phyloP scores from a whole-genome alignment of 371 early-diverging fungal genomes.

The Basidiobolus heterosporus region DNA sequence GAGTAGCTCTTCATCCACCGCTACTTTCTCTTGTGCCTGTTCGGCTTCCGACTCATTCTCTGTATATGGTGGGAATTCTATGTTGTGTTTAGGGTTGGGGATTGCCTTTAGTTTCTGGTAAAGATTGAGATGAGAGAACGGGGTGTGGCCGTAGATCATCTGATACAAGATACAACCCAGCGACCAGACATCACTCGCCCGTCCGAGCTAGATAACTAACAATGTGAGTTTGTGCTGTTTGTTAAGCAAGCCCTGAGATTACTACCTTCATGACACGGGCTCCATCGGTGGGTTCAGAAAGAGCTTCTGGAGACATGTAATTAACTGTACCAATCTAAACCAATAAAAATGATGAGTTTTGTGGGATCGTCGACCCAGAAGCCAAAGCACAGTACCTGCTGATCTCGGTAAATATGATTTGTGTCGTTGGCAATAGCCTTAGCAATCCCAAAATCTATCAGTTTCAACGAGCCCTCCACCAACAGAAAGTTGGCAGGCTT shows the following conservation, averaged over 20 bases:
- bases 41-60: background rate
- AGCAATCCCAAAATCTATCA: conserved; percentile 99
- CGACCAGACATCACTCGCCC: conserved; percentile 90
- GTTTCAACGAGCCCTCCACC: conserved; percentile 47
- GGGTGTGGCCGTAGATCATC: conserved; percentile 81
- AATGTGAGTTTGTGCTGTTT: background rate
- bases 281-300: conserved; percentile 16
- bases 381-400: conserved; percentile 36
- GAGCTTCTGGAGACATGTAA: conserved; percentile 95
- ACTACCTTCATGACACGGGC: conserved; percentile 16
- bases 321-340: conserved; percentile 74
- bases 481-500: conserved; percentile 10
- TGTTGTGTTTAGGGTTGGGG: conserved; percentile 37
- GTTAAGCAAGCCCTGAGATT: background rate
- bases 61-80: conserved; percentile 25
- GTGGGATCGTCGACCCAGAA: background rate
- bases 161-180: conserved; percentile 94
- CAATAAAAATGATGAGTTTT: background rate
- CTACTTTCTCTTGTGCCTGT: conserved; percentile 2
- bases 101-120: conserved; percentile 53
- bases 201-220: conserved; percentile 26
- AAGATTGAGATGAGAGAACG: conserved; percentile 57
- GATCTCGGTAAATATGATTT: conserved; percentile 80
- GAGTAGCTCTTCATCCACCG: conserved; percentile 20
- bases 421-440: conserved; percentile 87